Percentiles rank a stretch among this genome's conserved stretches.
phyloP scores from a whole-genome alignment of 2,329 filamentous ascomycete genomes.

The Microcyclospora pomicola region DNA sequence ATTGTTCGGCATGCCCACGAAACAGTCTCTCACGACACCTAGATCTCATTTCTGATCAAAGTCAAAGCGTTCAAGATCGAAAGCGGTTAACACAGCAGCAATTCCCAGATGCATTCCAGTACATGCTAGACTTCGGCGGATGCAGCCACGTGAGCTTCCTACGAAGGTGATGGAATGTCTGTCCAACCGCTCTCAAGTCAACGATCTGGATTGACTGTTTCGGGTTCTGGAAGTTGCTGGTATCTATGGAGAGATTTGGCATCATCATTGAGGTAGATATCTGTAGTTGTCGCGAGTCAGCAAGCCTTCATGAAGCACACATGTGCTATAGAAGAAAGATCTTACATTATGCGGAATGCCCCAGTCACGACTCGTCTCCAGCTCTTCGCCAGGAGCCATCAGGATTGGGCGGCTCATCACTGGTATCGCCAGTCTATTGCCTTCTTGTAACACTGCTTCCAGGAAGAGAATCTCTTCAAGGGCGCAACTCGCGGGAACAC shows the following conservation, averaged over 20 bases:
- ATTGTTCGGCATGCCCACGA: conserved; percentile 3
- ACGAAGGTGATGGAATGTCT: conserved; percentile 4
- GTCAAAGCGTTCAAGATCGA: conserved; percentile 7
- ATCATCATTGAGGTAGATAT: background rate
- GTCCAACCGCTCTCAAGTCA: conserved; percentile 1
- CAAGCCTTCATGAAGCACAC: too few relatives aligned
- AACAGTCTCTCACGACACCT: conserved; percentile 6
- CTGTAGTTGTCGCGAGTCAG: too few relatives aligned
- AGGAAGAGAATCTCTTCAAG: conserved; percentile 1
- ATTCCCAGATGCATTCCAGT: conserved; percentile 5
- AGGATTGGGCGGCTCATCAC: conserved; percentile 2
- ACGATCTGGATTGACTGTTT: background rate
- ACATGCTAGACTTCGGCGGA: conserved; percentile 6
- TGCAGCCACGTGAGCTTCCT: conserved; percentile 4
- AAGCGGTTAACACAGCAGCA: conserved; percentile 5
- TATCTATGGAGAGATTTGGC: background rate
- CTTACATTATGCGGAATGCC: background rate
- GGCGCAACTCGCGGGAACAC: background rate
- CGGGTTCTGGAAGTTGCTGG: background rate
- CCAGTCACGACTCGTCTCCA: background rate
- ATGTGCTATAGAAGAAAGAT: too few relatives aligned
- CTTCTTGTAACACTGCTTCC: conserved; percentile 3
- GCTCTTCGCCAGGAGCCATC: conserved; percentile 1
- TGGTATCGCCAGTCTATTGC: conserved; percentile 1
- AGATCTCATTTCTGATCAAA: conserved; percentile 5